Conservation (phyloP, 768 basidiomycete species). For the Naganishia vishniacii region DNA sequence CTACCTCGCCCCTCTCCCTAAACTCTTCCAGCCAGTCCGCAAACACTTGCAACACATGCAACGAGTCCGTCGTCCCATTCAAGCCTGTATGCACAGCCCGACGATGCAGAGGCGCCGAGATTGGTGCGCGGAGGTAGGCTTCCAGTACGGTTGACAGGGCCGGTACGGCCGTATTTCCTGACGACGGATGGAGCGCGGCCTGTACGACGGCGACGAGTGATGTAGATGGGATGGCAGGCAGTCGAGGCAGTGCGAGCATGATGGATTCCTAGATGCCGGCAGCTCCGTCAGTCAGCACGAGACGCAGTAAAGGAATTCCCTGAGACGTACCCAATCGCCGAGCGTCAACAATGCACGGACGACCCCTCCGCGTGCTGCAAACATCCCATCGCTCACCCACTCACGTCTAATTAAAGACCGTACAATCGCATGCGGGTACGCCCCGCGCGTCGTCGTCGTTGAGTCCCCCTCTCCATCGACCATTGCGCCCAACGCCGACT, state of each 20-base stretch:
- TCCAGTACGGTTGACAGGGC: conserved; percentile 19
- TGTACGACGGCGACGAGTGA: conserved; percentile 31
- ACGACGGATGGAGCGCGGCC: conserved; percentile 9
- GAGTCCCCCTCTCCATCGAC: not conserved
- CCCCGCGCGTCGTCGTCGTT: not conserved
- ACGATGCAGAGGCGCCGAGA: conserved; percentile 38
- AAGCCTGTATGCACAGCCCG: conserved; percentile 34
- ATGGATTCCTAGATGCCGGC: conserved; percentile 40
- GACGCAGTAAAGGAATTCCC: too few relatives aligned
- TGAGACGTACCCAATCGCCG: conserved; percentile 40
- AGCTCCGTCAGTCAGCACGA: too few relatives aligned
- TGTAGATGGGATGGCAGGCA: conserved; percentile 31
- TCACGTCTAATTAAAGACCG: conserved; percentile 29
- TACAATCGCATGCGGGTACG: conserved; percentile 34
- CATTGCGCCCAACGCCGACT: not conserved
- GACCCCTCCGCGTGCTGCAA: conserved; percentile 31
- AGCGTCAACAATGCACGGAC: conserved; percentile 34
- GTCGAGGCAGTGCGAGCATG: conserved; percentile 21
- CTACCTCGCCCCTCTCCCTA: conserved; percentile 22
- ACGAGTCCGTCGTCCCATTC: conserved; percentile 35
- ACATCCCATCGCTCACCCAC: conserved; percentile 37
- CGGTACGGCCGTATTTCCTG: not conserved
- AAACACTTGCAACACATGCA: conserved; percentile 30
- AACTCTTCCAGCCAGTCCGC: conserved; percentile 36
- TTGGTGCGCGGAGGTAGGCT: conserved; percentile 28